Evolutionary conservation across 108 stramenopile genomes (phyloP).

Genomic region (Cyclostephanos invisitatus): DNA sequence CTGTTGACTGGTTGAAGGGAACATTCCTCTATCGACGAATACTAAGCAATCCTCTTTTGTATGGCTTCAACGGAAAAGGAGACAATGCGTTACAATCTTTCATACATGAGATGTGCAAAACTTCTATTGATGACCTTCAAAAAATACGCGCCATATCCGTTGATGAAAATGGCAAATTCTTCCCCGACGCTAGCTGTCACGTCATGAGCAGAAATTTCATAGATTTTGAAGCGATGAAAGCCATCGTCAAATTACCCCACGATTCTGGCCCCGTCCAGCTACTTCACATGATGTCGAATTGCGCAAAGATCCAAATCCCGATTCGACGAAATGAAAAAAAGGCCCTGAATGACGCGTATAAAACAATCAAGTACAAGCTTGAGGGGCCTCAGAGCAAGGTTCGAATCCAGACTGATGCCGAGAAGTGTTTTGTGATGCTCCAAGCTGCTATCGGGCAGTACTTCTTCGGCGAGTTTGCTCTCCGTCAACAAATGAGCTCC

Average conservation of each 20-base stretch:
- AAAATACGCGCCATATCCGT: conserved; percentile 32
- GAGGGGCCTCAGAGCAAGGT: conserved; percentile 79
- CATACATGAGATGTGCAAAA: conserved; percentile 41
- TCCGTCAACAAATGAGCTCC: conserved; percentile 69
- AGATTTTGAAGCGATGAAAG: conserved; percentile 69
- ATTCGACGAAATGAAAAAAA: conserved; percentile 81
- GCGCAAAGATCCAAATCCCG: conserved; percentile 64
- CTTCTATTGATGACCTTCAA: conserved; percentile 43
- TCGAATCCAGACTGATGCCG: conserved; percentile 62
- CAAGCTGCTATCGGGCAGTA: conserved; percentile 74
- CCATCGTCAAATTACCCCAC: conserved; percentile 62
- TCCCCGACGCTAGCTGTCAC: conserved; percentile 49
- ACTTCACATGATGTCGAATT: conserved; percentile 61
- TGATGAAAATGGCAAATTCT: conserved; percentile 40
- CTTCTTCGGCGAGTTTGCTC: conserved; percentile 62
- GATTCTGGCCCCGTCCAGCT: conserved; percentile 65
- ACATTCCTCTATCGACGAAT: conserved; percentile 68
- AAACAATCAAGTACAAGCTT: conserved; percentile 69
- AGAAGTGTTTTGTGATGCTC: conserved; percentile 86
- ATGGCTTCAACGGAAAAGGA: conserved; percentile 39
- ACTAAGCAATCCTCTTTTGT: conserved; percentile 48
- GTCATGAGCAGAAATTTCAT: conserved; percentile 84
- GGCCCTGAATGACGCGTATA: conserved; percentile 78
- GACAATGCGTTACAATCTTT: conserved; percentile 24
- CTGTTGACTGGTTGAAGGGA: conserved; percentile 64